Percentiles rank a stretch among this genome's conserved stretches.
Evolutionary conservation across 805 yeast species (phyloP).

Genomic region (Lipomyces orientalis): DNA sequence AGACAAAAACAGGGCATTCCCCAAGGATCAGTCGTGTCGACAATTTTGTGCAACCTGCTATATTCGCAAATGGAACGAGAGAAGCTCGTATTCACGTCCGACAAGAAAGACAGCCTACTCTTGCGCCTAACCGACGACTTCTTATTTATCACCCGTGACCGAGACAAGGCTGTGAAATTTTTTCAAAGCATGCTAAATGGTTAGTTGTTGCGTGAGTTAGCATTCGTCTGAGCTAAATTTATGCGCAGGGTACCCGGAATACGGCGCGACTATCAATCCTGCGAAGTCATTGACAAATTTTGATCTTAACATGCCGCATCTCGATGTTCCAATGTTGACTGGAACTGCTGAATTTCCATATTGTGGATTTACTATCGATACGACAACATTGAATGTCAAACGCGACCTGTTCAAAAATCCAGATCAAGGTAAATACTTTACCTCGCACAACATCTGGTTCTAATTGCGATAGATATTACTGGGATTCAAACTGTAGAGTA

Average conservation of each 20-base stretch:
- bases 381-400: constrained; percentile 22
- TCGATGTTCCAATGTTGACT: constrained; percentile 5
- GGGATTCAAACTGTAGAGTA: constrained; percentile 19
- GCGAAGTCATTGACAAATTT: constrained; percentile 49
- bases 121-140: constrained; percentile 86
- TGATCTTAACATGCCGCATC: constrained; percentile 14
- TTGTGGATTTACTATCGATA: constrained; percentile 30
- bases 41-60: constrained; percentile 72
- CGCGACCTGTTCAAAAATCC: constrained; percentile 23
- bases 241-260: constrained; percentile 50
- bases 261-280: constrained; percentile 51
- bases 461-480: constrained; percentile 13
- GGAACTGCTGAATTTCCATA: constrained; percentile 28
- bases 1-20: constrained; percentile 72
- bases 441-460: not conserved
- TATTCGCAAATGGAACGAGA: constrained; percentile 62
- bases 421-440: constrained; percentile 4
- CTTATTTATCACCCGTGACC: constrained; percentile 62
- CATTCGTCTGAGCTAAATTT: not conserved
- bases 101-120: constrained; percentile 48
- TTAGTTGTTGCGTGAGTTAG: not conserved
- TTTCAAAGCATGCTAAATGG: constrained; percentile 41
- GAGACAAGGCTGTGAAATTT: constrained; percentile 44
- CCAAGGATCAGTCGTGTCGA: constrained; percentile 83
- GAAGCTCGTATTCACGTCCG: constrained; percentile 43